These are phyloP conservation scores for Malus hybrid DNA, from an alignment of 331 rosid species.

Conservation along the genomic window DNA sequence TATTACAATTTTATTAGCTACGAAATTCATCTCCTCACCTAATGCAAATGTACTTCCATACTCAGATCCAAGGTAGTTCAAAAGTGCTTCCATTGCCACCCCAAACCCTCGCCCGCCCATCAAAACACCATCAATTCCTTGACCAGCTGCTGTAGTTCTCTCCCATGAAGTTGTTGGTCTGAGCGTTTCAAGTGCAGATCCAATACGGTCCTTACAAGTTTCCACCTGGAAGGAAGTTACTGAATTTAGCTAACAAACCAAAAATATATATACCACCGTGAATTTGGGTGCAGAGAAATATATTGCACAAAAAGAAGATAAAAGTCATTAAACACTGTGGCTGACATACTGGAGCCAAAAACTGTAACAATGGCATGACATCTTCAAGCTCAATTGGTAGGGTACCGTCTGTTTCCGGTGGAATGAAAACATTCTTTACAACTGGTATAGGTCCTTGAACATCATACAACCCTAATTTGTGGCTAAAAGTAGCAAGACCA, in stretches of 20 bases:
- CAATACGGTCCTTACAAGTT: constrained; percentile 86
- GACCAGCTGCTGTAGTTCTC: constrained; percentile 85
- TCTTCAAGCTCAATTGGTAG: constrained; percentile 78
- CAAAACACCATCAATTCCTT: constrained; percentile 83
- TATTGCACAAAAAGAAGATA: background rate
- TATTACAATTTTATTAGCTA: constrained; percentile 5
- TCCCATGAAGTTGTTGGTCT: constrained; percentile 98
- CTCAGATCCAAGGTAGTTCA: constrained; percentile 91
- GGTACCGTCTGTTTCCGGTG: constrained; percentile 78
- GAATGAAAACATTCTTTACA: constrained; percentile 81
- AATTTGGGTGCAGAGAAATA: background rate
- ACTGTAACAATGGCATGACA: constrained; percentile 94
- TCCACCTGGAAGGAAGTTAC: constrained; percentile 60
- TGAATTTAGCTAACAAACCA: constrained; percentile 5
- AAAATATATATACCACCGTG: background rate
- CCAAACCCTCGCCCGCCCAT: constrained; percentile 97
- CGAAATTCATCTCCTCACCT: constrained; percentile 44
- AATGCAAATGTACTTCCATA: constrained; percentile 93
- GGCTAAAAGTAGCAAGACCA: constrained; percentile 98
- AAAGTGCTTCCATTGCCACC: constrained; percentile 85
- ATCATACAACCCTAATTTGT: constrained; percentile 85
- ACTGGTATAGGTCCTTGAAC: constrained; percentile 95
- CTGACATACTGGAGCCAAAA: constrained; percentile 91
- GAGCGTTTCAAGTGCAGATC: constrained; percentile 86
- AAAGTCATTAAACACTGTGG: background rate